Evolutionary conservation across 2,329 filamentous ascomycete genomes (phyloP).

Genomic region (Neopestalotiopsis sp.): DNA sequence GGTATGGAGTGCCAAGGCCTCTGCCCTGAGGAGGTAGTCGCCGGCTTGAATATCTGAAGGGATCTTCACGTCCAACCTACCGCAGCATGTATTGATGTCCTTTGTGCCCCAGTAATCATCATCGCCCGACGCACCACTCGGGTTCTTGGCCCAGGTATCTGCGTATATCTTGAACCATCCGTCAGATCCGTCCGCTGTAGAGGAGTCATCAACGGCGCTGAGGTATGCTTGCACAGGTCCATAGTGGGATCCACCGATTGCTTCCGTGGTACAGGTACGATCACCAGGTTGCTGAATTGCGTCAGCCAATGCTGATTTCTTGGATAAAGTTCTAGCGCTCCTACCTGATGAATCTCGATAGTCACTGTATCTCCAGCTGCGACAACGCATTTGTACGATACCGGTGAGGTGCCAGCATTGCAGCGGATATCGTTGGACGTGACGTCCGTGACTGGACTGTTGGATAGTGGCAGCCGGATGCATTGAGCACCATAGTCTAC

Average conservation of each 20-base stretch:
- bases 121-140: constrained; percentile 40
- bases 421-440: constrained; percentile 45
- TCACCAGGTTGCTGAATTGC: constrained; percentile 47
- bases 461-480: constrained; percentile 37
- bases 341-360: constrained; percentile 34
- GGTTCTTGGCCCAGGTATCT: constrained; percentile 41
- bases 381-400: constrained; percentile 39
- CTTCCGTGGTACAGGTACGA: constrained; percentile 50
- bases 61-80: constrained; percentile 38
- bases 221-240: constrained; percentile 59
- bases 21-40: constrained; percentile 49
- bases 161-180: constrained; percentile 60
- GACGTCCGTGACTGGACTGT: constrained; percentile 47
- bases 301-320: background rate
- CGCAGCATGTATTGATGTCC: constrained; percentile 43
- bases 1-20: constrained; percentile 30
- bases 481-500: constrained; percentile 38
- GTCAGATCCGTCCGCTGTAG: constrained; percentile 45
- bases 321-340: background rate
- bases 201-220: constrained; percentile 52
- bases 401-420: constrained; percentile 40
- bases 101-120: constrained; percentile 52
- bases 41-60: constrained; percentile 44
- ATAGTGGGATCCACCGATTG: constrained; percentile 59
- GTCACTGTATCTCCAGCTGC: constrained; percentile 36